Conservation (phyloP, 495 filamentous ascomycete genomes). For the Neurospora sp. region DNA sequence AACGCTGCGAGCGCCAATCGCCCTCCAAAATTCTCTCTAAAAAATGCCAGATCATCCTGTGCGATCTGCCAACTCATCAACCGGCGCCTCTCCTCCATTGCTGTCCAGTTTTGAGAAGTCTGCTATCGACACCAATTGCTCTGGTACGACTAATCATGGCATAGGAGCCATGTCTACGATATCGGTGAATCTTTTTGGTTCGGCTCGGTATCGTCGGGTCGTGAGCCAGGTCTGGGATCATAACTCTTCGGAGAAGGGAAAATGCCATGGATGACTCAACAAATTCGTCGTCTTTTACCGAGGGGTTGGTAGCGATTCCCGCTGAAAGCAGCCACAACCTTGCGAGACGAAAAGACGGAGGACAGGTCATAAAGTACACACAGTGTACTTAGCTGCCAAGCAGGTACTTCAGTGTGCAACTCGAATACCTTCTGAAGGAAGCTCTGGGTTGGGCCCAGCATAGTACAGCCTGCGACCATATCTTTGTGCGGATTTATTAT, state of each 20-base stretch:
- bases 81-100: neutral
- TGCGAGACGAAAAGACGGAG: neutral
- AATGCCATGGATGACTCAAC: neutral
- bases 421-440: neutral
- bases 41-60: neutral
- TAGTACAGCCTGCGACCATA: neutral
- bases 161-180: neutral
- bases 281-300: neutral
- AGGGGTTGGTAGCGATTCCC: neutral
- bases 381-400: neutral
- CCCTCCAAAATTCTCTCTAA: neutral
- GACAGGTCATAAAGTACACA: neutral
- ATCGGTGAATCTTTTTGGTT: neutral
- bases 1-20: neutral
- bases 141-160: neutral
- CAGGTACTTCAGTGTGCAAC: neutral
- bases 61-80: neutral
- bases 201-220: neutral
- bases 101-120: neutral
- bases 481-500: neutral
- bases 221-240: neutral
- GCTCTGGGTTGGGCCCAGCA: neutral
- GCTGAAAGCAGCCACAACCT: neutral
- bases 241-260: neutral
- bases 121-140: neutral